phyloP scores from a whole-genome alignment of 2,329 filamentous ascomycete genomes.

The Clarireedia sp. region DNA sequence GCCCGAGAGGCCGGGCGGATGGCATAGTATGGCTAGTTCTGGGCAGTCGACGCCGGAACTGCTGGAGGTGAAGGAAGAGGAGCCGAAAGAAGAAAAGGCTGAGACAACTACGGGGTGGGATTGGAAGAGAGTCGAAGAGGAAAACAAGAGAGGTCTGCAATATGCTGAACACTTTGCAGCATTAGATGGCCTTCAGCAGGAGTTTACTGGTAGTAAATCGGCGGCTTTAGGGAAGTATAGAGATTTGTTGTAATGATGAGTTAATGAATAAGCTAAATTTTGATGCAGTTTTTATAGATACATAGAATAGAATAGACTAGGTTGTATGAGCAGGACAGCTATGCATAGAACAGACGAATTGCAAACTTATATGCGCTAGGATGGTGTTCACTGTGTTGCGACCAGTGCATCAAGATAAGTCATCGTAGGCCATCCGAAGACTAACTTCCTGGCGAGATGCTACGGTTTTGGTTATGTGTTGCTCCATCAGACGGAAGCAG shows the following conservation, averaged over 20 bases:
- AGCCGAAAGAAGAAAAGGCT: conserved; percentile 6
- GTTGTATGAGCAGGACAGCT: too few species aligned
- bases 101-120: conserved; percentile 37
- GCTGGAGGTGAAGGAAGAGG: conserved; percentile 9
- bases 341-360: too few species aligned
- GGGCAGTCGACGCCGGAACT: conserved; percentile 26
- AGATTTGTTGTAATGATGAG: conserved; percentile 20
- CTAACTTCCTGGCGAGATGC: too few species aligned
- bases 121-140: conserved; percentile 49
- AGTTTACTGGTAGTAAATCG: conserved; percentile 27
- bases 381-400: too few species aligned
- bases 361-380: too few species aligned
- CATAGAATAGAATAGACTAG: too few species aligned
- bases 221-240: conserved; percentile 29
- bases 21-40: conserved; percentile 35
- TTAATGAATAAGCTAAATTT: too few species aligned
- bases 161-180: conserved; percentile 48
- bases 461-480: too few species aligned
- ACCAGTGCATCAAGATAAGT: too few species aligned
- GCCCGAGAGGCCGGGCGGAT: conserved; percentile 63
- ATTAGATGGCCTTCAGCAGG: conserved; percentile 43
- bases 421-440: too few species aligned
- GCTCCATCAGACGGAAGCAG: too few species aligned
- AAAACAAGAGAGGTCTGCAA: conserved; percentile 47
- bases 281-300: too few species aligned